phyloP scores from a whole-genome alignment of 257 asterid genomes.

The Marsdenia floribunda region DNA sequence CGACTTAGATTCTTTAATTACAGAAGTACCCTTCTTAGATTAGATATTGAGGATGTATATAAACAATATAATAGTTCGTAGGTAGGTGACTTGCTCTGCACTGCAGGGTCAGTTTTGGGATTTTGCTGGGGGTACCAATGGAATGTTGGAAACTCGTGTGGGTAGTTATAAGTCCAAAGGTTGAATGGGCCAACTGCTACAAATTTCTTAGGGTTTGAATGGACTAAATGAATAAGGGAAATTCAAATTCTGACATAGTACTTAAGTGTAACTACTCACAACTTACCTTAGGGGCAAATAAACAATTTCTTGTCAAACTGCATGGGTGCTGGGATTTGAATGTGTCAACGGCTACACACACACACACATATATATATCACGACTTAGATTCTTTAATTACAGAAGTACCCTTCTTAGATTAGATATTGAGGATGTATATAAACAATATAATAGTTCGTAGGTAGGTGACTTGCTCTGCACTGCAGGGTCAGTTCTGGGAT shows the following conservation, averaged over 20 bases:
- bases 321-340: constrained; percentile 1
- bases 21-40: not conserved
- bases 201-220: not conserved
- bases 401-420: not conserved
- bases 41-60: not conserved
- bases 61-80: too few species aligned
- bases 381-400: not conserved
- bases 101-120: not conserved
- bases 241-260: too few species aligned
- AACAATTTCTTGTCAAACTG: not conserved
- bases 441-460: too few species aligned
- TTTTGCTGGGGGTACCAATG: not conserved
- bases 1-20: not conserved
- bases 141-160: not conserved
- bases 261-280: too few species aligned
- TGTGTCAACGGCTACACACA: not conserved
- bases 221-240: not conserved
- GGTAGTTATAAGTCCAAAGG: not conserved
- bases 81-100: not conserved
- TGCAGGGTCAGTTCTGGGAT: not conserved
- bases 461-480: not conserved
- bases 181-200: not conserved
- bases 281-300: too few species aligned
- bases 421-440: not conserved
- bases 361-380: not conserved